Percentiles rank a stretch among this genome's conserved stretches.
phyloP scores from a whole-genome alignment of 257 asterid species.

The Nicotiana noctiflora region DNA sequence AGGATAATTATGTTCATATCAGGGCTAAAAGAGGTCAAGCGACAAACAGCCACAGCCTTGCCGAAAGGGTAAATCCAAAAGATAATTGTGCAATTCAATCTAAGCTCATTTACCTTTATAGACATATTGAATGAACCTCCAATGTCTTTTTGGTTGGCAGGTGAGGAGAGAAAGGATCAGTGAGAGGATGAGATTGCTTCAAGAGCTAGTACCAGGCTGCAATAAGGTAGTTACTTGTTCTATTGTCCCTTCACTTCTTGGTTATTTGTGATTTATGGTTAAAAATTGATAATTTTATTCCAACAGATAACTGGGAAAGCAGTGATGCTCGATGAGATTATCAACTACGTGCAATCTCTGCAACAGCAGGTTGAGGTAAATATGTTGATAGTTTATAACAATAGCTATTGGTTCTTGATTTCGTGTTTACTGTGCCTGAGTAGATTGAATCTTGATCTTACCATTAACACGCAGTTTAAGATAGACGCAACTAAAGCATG shows the following conservation, averaged over 20 bases:
- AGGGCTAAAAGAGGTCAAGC: constrained; percentile 96
- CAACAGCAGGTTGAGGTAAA: constrained; percentile 96
- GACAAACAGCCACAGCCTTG: constrained; percentile 93
- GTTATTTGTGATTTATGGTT: background rate
- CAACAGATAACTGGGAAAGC: constrained; percentile 91
- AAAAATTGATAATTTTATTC: background rate
- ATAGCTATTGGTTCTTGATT: background rate
- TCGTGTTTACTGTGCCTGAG: background rate
- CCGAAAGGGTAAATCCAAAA: constrained; percentile 64
- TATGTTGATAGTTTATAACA: background rate
- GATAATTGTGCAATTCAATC: background rate
- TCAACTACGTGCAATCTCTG: constrained; percentile 90
- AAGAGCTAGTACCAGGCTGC: constrained; percentile 95
- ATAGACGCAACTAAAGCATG: background rate
- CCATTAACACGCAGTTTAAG: background rate
- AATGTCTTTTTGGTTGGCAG: constrained; percentile 27
- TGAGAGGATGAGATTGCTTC: constrained; percentile 92
- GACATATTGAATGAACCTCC: background rate
- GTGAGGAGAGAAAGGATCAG: constrained; percentile 91
- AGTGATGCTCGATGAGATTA: constrained; percentile 97
- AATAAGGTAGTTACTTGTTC: constrained; percentile 49
- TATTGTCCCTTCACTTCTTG: background rate
- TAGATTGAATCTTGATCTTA: background rate
- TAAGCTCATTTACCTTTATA: background rate
- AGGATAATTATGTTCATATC: constrained; percentile 71